Evolutionary conservation across 1,139 yeast genomes (phyloP).

Genomic region (Zygosaccharomyces sapae): DNA sequence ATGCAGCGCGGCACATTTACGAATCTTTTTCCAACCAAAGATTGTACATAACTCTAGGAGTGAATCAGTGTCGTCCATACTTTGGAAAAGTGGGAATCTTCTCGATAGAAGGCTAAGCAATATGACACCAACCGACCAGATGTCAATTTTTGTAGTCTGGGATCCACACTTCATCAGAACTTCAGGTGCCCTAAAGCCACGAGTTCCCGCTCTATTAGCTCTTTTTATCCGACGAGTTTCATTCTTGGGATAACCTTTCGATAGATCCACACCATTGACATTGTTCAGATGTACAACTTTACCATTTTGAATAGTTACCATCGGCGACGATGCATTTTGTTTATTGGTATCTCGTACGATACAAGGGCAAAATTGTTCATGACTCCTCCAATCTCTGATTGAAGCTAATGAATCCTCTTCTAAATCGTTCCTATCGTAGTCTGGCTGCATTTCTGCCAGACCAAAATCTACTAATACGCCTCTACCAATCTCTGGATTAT

Average conservation of each 20-base stretch:
- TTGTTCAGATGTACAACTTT: slow-evolving; percentile 29
- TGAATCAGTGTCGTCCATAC: slow-evolving; percentile 91
- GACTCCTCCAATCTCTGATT: slow-evolving; percentile 32
- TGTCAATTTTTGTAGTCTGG: slow-evolving; percentile 76
- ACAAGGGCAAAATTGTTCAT: slow-evolving; percentile 36
- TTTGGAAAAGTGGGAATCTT: slow-evolving; percentile 81
- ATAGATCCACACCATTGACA: slow-evolving; percentile 33
- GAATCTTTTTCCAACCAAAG: slow-evolving; percentile 73
- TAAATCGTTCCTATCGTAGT: slow-evolving; percentile 15
- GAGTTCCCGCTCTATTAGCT: slow-evolving; percentile 96
- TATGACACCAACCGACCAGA: slow-evolving; percentile 92
- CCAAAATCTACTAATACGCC: slow-evolving; percentile 94
- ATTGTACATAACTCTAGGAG: slow-evolving; percentile 74
- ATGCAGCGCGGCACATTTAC: slow-evolving; percentile 75
- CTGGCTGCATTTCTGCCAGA: slow-evolving; percentile 57
- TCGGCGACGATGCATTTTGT: slow-evolving; percentile 16
- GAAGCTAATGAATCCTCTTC: slow-evolving; percentile 20
- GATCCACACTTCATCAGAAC: slow-evolving; percentile 82
- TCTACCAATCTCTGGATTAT: slow-evolving; percentile 65
- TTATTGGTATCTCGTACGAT: slow-evolving; percentile 19
- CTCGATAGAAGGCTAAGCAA: slow-evolving; percentile 66
- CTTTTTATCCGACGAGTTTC: slow-evolving; percentile 84
- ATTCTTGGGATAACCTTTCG: slow-evolving; percentile 73
- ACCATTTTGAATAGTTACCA: slow-evolving; percentile 34
- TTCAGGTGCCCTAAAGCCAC: slow-evolving; percentile 95